A percentile compares a stretch with the other conserved stretches of the same genome.
Evolutionary conservation across 2,329 filamentous ascomycete species (phyloP).

Genomic region (Ceratocystis ficicola): DNA sequence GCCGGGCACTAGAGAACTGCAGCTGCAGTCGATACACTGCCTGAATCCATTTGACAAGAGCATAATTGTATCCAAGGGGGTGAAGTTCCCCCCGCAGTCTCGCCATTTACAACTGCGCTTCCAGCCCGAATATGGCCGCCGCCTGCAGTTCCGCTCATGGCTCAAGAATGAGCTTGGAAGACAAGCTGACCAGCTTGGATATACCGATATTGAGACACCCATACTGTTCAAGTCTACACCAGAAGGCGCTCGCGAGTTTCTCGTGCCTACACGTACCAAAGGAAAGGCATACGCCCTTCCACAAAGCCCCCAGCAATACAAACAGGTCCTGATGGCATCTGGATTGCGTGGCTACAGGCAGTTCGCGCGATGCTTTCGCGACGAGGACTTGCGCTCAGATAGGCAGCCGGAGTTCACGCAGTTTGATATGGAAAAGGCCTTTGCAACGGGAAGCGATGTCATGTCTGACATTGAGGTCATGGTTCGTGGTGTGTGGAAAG

Average conservation of each 20-base stretch:
- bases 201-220: constrained; percentile 79
- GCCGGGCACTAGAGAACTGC: constrained; percentile 23
- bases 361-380: constrained; percentile 86
- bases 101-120: constrained; percentile 80
- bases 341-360: constrained; percentile 78
- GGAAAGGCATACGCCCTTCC: constrained; percentile 81
- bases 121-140: constrained; percentile 50
- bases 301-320: constrained; percentile 96
- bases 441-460: constrained; percentile 59
- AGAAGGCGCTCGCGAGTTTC: constrained; percentile 85
- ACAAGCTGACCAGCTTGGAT: constrained; percentile 44
- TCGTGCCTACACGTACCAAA: constrained; percentile 70
- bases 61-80: constrained; percentile 63
- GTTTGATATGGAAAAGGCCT: constrained; percentile 90
- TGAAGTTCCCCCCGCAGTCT: constrained; percentile 59
- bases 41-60: constrained; percentile 64
- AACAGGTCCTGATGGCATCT: constrained; percentile 91
- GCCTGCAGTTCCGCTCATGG: constrained; percentile 57
- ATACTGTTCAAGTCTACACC: constrained; percentile 95
- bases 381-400: constrained; percentile 86
- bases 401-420: constrained; percentile 95
- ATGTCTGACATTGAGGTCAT: constrained; percentile 45
- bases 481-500: constrained; percentile 43
- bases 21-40: constrained; percentile 43
- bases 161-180: constrained; percentile 43